Conservation (phyloP, 2,329 filamentous ascomycete genomes). For the Zopfia rhizophila region DNA sequence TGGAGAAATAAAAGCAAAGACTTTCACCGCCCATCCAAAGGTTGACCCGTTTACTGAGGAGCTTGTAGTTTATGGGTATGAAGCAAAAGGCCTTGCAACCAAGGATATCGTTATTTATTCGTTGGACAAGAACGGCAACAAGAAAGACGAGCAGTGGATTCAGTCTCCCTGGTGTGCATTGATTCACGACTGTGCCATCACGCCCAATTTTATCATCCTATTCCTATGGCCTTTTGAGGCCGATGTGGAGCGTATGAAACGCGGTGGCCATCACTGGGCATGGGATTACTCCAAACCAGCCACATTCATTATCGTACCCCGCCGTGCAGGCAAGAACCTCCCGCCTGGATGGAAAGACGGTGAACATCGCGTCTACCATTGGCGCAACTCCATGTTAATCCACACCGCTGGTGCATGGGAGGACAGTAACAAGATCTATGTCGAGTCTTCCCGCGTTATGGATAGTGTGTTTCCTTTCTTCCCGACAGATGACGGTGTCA, state of each 20-base stretch:
- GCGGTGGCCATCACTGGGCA: constrained; percentile 42
- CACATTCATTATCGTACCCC: constrained; percentile 37
- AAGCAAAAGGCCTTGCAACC: constrained; percentile 38
- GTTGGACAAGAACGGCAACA: constrained; percentile 35
- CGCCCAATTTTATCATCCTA: constrained; percentile 39
- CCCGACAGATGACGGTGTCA: constrained; percentile 37
- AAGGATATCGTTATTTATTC: constrained; percentile 44
- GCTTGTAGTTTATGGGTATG: constrained; percentile 47
- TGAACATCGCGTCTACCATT: constrained; percentile 20
- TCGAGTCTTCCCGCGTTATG: constrained; percentile 43
- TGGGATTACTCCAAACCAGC: constrained; percentile 33
- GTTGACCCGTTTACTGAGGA: constrained; percentile 45
- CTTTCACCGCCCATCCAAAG: constrained; percentile 51
- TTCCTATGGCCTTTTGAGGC: constrained; percentile 42
- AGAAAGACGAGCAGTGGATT: constrained; percentile 41
- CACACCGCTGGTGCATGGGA: constrained; percentile 53
- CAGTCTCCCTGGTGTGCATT: constrained; percentile 37
- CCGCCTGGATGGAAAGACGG: constrained; percentile 17
- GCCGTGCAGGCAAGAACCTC: constrained; percentile 10
- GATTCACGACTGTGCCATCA: constrained; percentile 45
- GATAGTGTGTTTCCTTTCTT: constrained; percentile 51
- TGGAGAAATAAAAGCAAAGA: constrained; percentile 38
- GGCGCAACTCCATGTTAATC: constrained; percentile 42
- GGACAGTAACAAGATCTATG: constrained; percentile 37
- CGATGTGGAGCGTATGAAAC: constrained; percentile 37